Evolutionary conservation across 2,329 filamentous ascomycete genomes (phyloP).

Genomic region (Aureobasidium sp.): DNA sequence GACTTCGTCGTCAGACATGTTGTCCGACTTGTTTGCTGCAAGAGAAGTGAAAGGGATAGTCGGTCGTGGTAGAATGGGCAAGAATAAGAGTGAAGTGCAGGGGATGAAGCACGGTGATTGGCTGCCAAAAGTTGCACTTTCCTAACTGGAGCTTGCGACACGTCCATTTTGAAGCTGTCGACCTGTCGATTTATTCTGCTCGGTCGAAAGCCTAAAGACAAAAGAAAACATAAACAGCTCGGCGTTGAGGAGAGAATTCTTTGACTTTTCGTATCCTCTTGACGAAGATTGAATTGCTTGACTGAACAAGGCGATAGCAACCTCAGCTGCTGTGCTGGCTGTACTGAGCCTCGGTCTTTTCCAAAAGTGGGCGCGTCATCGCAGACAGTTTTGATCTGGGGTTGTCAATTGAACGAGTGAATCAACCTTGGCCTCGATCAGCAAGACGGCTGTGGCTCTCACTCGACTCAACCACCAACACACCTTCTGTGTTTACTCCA

Average conservation of each 20-base stretch:
- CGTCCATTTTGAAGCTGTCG: neutral
- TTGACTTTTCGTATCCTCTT: neutral
- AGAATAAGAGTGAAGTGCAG: constrained; percentile 5
- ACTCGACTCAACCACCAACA: neutral
- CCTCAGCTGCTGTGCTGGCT: neutral
- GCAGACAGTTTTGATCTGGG: neutral
- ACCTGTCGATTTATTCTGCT: neutral
- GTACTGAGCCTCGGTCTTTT: neutral
- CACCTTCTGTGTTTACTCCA: neutral
- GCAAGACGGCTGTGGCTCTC: neutral
- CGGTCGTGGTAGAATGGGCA: neutral
- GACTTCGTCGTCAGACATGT: constrained; percentile 85
- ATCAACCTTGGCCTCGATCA: neutral
- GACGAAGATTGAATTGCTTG: neutral
- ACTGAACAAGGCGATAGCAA: neutral
- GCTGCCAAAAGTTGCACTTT: constrained; percentile 1
- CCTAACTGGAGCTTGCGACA: neutral
- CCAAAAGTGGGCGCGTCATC: neutral
- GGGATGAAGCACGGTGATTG: neutral
- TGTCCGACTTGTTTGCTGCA: neutral
- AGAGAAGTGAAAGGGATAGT: neutral
- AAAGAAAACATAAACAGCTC: neutral
- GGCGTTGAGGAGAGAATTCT: neutral
- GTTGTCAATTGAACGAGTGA: neutral
- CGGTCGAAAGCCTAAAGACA: too few relatives aligned